Evolutionary conservation across 371 early-diverging fungal species (phyloP).

Genomic region (Capniomyces stellatus): DNA sequence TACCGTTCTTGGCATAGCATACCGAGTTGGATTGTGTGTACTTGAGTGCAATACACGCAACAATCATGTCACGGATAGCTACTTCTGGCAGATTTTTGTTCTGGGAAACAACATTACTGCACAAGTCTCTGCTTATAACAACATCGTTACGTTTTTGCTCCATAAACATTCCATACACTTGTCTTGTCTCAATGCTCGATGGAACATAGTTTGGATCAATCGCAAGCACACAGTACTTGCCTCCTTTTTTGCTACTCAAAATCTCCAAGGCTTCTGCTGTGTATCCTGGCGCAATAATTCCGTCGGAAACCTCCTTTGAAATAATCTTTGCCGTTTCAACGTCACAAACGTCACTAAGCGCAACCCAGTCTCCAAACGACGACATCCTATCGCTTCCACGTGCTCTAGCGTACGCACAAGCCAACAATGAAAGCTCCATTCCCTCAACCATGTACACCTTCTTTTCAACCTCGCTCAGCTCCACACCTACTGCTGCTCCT

Average conservation of each 20-base stretch:
- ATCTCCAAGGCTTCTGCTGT: constrained; percentile 75
- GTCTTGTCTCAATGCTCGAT: constrained; percentile 60
- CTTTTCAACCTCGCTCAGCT: constrained; percentile 61
- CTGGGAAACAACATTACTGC: constrained; percentile 68
- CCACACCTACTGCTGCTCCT: constrained; percentile 85
- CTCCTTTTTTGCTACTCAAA: constrained; percentile 83
- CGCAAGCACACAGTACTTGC: constrained; percentile 87
- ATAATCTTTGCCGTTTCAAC: constrained; percentile 87
- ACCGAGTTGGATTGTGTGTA: constrained; percentile 97
- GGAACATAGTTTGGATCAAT: constrained; percentile 87
- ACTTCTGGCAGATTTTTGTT: constrained; percentile 46
- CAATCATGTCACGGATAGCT: constrained; percentile 70
- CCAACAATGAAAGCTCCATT: constrained; percentile 53
- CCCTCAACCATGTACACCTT: constrained; percentile 86
- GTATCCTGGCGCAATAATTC: constrained; percentile 89
- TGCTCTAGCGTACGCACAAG: constrained; percentile 73
- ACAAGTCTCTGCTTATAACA: constrained; percentile 48
- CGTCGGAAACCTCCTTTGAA: constrained; percentile 88
- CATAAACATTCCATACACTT: constrained; percentile 81
- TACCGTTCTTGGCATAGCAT: constrained; percentile 92
- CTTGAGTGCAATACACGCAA: constrained; percentile 92
- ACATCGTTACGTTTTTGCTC: constrained; percentile 81
- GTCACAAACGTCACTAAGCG: constrained; percentile 74
- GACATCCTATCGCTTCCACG: constrained; percentile 96
- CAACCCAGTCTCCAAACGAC: constrained; percentile 95